Conservation (phyloP, 352 stramenopile genomes). For the Globisporangium nodosum region DNA sequence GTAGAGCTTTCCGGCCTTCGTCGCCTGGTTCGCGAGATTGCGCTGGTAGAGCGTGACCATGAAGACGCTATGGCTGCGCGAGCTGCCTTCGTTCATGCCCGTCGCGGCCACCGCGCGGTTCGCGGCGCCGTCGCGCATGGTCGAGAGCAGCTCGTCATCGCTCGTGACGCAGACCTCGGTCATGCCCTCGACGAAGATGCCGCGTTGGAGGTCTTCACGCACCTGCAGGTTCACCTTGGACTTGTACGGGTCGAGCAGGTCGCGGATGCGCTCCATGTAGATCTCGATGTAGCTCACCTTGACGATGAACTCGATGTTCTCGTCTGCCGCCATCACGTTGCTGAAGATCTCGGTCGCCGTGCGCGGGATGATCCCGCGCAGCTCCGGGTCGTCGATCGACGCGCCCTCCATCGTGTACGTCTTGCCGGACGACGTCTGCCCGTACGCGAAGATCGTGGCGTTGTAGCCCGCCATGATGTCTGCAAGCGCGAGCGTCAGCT, state of each 20-base stretch:
- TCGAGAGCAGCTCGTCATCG: conserved; percentile 81
- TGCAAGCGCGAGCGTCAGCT: conserved; percentile 8
- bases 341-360: conserved; percentile 87
- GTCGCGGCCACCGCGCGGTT: conserved; percentile 88
- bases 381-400: conserved; percentile 82
- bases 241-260: conserved; percentile 90
- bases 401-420: conserved; percentile 96
- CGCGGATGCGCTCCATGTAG: conserved; percentile 94
- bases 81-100: conserved; percentile 93
- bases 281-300: conserved; percentile 95
- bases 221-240: conserved; percentile 90
- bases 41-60: conserved; percentile 88
- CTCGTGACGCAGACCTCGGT: conserved; percentile 92
- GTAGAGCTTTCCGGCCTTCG: conserved; percentile 88
- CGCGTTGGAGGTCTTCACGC: conserved; percentile 80
- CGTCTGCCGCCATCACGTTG: conserved; percentile 78
- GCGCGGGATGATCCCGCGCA: conserved; percentile 85
- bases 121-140: conserved; percentile 73
- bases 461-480: conserved; percentile 92
- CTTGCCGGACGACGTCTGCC: conserved; percentile 94
- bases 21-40: conserved; percentile 83
- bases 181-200: conserved; percentile 92
- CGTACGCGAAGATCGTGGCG: conserved; percentile 94
- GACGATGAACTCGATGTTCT: conserved; percentile 92
- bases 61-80: conserved; percentile 89